Evolutionary conservation across 805 yeast species (phyloP), one percentile per base, ranked within the genome.

Genomic region (Nakazawaea wyomingensis): DNA sequence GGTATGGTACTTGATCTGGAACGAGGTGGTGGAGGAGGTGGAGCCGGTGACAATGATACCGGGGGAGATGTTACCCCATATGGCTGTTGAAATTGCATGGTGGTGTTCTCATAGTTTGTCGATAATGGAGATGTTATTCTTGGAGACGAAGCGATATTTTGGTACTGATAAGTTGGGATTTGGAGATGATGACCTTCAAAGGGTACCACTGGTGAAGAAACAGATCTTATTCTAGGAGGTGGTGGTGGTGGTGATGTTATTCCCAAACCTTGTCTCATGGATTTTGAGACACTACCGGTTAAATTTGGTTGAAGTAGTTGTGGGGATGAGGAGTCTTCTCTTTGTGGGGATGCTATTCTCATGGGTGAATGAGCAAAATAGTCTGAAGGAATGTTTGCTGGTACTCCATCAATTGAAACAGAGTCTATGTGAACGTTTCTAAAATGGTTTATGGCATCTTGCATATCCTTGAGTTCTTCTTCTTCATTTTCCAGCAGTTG

Each of bases 341-440:
- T 34, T 21, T 28, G 39, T 11, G 43, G 43, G 2, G 40, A 35
- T 10, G 39, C 28, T 6, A 24, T 19, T 10, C 34, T 14, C 34
- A 43, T 13, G 5, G 45, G 45, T 24, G 39, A 32, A 17, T 20
- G 20, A 18, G 21, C 17, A 27, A 68, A 56, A 49, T 70, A 60
- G 3, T 55, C 47, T 1, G 60, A 53, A 3, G 73, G 80, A 34
- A 76, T 65, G 45, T 69, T 74, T 1, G 82, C 64, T 0, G 88
- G 85, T 1, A 74, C 73, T n/a, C 91, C 90, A 51, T 74, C 80
- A 14, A 80, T 72, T 35, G 85, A 75, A 3, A 82, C 89, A 43
- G 86, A 79, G 56, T 88, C 96, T 30, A 85, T 87, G 22, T 80
- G 76, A 44, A 88, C 82, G 54, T 85, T 81, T 40, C 78, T 82